Percentiles rank a stretch among this genome's conserved stretches.
Evolutionary conservation across 1,284 basidiomycete species (phyloP).

Genomic region (Peniophora sp.): DNA sequence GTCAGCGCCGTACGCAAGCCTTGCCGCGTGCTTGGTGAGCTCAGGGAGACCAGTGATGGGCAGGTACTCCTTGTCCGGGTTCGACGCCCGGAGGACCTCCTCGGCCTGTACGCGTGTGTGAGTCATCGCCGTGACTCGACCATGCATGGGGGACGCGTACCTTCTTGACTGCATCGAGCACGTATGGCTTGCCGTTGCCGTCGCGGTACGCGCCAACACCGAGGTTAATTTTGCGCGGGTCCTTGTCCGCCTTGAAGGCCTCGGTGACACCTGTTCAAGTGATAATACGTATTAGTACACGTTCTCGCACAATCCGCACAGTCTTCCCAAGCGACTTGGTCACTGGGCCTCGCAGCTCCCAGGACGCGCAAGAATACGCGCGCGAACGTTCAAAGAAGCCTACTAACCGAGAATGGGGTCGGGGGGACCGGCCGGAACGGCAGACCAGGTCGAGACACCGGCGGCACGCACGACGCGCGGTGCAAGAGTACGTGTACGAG

Average conservation of each 20-base stretch:
- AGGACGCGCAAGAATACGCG: conserved; percentile 1
- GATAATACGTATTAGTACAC: neutral
- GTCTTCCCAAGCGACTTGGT: neutral
- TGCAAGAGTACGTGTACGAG: conserved; percentile 24
- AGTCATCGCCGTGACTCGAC: neutral
- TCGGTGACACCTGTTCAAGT: conserved; percentile 69
- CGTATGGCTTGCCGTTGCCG: conserved; percentile 91
- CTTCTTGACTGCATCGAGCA: conserved; percentile 86
- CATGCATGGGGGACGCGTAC: conserved; percentile 28
- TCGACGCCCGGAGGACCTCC: conserved; percentile 56
- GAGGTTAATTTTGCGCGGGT: conserved; percentile 92
- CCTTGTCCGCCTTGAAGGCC: conserved; percentile 92
- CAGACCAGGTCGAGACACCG: conserved; percentile 72
- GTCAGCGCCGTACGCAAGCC: conserved; percentile 88
- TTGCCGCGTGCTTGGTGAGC: conserved; percentile 86
- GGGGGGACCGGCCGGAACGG: conserved; percentile 80
- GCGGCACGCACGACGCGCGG: conserved; percentile 19
- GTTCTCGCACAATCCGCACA: no score
- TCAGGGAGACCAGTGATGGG: conserved; percentile 89
- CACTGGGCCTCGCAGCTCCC: no score
- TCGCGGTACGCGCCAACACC: conserved; percentile 96
- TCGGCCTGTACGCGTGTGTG: conserved; percentile 56
- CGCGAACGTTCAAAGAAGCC: neutral
- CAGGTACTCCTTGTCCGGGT: conserved; percentile 95
- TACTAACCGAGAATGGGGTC: conserved; percentile 86